A percentile compares a stretch with the other conserved stretches of the same genome.
Conservation (phyloP, 2,329 filamentous ascomycete species). For the Ophiocordyceps australis region DNA sequence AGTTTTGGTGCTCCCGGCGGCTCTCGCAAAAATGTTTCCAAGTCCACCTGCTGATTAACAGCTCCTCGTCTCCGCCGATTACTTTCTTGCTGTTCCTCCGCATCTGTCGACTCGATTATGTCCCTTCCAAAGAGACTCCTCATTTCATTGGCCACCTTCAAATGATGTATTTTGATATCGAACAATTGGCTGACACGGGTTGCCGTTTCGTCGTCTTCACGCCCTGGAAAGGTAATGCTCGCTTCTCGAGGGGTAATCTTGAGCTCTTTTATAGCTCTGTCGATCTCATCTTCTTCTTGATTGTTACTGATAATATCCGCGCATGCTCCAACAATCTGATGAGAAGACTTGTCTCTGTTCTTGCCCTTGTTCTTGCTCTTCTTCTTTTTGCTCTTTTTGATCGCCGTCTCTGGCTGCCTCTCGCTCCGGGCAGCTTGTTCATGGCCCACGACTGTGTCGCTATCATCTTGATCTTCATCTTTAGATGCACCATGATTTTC, state of each 20-base stretch:
- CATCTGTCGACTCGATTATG: conserved; percentile 34
- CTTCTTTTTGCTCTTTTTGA: conserved; percentile 18
- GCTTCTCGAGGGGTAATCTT: too few relatives aligned
- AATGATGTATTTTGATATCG: conserved; percentile 42
- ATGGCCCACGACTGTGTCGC: conserved; percentile 9
- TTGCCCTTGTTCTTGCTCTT: conserved; percentile 17
- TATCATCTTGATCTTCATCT: conserved; percentile 13
- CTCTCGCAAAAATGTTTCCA: conserved; percentile 34
- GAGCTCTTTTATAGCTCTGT: conserved; percentile 31
- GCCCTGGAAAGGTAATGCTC: too few relatives aligned
- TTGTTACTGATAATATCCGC: too few relatives aligned
- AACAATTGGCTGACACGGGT: conserved; percentile 22
- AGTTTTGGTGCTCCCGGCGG: conserved; percentile 41
- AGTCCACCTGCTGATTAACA: conserved; percentile 32
- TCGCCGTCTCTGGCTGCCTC: conserved; percentile 1
- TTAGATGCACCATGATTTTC: conserved; percentile 17
- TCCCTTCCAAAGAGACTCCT: conserved; percentile 38
- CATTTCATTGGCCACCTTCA: conserved; percentile 89
- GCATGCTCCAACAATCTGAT: too few relatives aligned
- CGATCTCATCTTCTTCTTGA: conserved; percentile 35
- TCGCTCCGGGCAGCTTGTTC: conserved; percentile 3
- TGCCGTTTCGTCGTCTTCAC: conserved; percentile 3
- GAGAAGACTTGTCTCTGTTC: conserved; percentile 20
- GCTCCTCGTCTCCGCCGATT: conserved; percentile 15
- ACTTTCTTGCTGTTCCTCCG: conserved; percentile 27